phyloP scores from a whole-genome alignment of 495 filamentous ascomycete species.

The Xylaria cubensis region DNA sequence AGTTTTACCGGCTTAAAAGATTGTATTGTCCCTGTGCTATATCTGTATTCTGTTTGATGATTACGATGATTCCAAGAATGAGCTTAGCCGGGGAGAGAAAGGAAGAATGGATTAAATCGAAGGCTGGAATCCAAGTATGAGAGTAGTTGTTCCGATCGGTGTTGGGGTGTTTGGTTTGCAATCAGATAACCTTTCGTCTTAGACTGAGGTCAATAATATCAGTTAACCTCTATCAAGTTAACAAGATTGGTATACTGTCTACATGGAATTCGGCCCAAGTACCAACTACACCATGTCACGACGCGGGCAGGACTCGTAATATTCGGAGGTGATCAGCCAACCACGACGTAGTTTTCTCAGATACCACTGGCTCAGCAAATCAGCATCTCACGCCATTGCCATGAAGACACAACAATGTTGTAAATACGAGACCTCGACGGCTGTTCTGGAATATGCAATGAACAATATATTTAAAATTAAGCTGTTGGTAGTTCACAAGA shows the following conservation, averaged over 20 bases:
- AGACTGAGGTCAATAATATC: not conserved
- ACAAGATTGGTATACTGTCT: not conserved
- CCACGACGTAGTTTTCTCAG: not conserved
- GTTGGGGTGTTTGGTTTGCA: not conserved
- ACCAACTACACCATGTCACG: not conserved
- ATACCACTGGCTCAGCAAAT: too few species aligned
- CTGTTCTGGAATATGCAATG: too few species aligned
- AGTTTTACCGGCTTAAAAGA: not conserved
- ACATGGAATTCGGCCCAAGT: not conserved
- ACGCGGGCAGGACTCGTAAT: not conserved
- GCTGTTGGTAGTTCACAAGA: not conserved
- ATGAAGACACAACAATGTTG: too few species aligned
- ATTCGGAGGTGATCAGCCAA: not conserved
- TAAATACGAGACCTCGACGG: too few species aligned
- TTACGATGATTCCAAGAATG: slow-evolving; percentile 14
- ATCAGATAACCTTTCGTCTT: not conserved
- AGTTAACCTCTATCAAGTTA: not conserved
- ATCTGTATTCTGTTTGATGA: slow-evolving; percentile 11
- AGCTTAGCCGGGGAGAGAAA: not conserved
- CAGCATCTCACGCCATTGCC: too few species aligned
- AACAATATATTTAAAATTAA: not conserved
- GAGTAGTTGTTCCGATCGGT: not conserved
- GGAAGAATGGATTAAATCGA: not conserved
- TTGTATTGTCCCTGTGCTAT: slow-evolving; percentile 5
- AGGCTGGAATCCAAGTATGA: not conserved